Evolutionary conservation across 1,284 basidiomycete species (phyloP).

Genomic region (Puccinia hordei): DNA sequence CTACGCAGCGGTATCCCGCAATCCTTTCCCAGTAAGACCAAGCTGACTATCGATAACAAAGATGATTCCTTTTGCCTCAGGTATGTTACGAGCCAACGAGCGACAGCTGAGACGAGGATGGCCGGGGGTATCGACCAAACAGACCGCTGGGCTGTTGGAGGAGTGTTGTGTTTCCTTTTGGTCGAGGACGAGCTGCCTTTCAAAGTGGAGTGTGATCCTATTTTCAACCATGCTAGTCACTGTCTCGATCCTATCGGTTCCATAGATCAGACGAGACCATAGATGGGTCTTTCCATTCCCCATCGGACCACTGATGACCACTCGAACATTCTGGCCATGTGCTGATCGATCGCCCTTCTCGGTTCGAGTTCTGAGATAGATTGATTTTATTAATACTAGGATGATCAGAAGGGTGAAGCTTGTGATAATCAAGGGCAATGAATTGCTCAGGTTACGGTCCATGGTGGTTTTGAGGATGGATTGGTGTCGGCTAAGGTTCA

Average conservation of each 20-base stretch:
- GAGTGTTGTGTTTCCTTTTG: slow-evolving; percentile 11
- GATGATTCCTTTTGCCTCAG: slow-evolving; percentile 17
- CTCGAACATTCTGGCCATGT: slow-evolving; percentile 3
- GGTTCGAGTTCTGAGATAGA: neutral
- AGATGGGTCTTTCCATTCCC: slow-evolving; percentile 41
- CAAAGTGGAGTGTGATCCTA: slow-evolving; percentile 23
- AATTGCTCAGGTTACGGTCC: neutral
- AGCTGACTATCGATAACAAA: slow-evolving; percentile 49
- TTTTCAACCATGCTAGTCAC: slow-evolving; percentile 45
- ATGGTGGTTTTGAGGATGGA: too few relatives aligned
- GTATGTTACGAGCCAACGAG: slow-evolving; percentile 29
- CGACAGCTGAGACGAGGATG: slow-evolving; percentile 46
- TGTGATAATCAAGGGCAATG: slow-evolving; percentile 3
- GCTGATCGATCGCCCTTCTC: neutral
- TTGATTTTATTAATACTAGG: neutral
- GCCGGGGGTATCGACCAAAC: slow-evolving; percentile 46
- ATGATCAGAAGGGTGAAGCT: slow-evolving; percentile 2
- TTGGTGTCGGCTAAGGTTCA: too few relatives aligned
- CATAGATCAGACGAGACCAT: slow-evolving; percentile 46
- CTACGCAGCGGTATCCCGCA: slow-evolving; percentile 44
- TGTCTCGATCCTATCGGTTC: slow-evolving; percentile 38
- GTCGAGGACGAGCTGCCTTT: neutral
- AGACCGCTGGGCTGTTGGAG: neutral
- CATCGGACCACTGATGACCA: slow-evolving; percentile 43
- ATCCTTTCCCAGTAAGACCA: slow-evolving; percentile 45